Evolutionary conservation across 345 rosid species (phyloP), one percentile per base, ranked within the genome.

Genomic region (Garcia nutans): DNA sequence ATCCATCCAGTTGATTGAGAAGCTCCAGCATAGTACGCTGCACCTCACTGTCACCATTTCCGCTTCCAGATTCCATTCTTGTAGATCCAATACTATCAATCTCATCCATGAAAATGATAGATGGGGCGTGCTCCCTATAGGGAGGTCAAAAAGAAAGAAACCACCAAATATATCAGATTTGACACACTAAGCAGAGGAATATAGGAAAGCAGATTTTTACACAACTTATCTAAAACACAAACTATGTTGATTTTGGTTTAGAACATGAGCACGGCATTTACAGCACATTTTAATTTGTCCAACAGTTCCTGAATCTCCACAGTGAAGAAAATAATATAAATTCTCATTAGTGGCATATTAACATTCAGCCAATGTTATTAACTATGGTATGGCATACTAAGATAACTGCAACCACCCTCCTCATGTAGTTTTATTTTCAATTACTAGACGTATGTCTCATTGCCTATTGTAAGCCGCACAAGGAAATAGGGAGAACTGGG

Each of bases 61-160:
- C 98, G 81, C 99, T 96, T 44, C 99, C 99, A 85, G 99, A 96
- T 82, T 96, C 99, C 98, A 96, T 96, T 81, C 99, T 89, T 75
- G 99, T 92, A 76, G 99, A 96, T 76, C 98, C 99, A 22, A 96
- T 96, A 78, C 99, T 93, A 78, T 96, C 99, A 5, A 96, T 96
- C 82, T 92, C 98, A 65, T 96, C 98, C 99, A 96, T 96, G 83
- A 92, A 96, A 67, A 96, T 96, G 78, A 93, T 96, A 3, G 99
- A 96, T 52, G 99, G 99, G 67, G 95, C 92, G 66, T 96, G 99
- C 78, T 96, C 99, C 91, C 97, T 96, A 80, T 63, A 70, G 55
- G 45, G 63, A 61, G 65, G 47, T 6, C 8, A 60, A 78, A 64
- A 65, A 45, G 8, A 4, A 45, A 65, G 1, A 70, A 77, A 37